These are phyloP conservation scores for Erysiphe pulchra DNA, from an alignment of 2,329 filamentous ascomycete species.

Conservation along the genomic window DNA sequence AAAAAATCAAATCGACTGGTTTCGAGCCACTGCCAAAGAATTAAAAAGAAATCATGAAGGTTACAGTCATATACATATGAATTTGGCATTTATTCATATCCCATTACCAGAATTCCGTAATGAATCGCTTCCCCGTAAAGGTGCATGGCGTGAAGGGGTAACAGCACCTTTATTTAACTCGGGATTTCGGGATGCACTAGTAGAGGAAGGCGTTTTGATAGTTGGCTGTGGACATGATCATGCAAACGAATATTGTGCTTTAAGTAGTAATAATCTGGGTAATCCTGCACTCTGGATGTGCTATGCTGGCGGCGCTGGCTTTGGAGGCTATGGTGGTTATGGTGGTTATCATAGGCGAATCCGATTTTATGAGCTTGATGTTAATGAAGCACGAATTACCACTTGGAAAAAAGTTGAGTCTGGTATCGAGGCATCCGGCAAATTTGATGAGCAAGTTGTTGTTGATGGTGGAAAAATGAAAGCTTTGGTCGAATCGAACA, in stretches of 20 bases:
- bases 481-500: neutral
- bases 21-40: conserved; percentile 47
- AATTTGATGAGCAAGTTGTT: conserved; percentile 37
- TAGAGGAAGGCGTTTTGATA: conserved; percentile 63
- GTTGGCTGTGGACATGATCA: conserved; percentile 91
- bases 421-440: conserved; percentile 17
- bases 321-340: conserved; percentile 88
- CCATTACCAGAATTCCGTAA: conserved; percentile 71
- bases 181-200: conserved; percentile 72
- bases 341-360: conserved; percentile 61
- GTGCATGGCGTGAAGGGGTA: conserved; percentile 56
- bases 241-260: conserved; percentile 84
- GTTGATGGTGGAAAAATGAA: conserved; percentile 29
- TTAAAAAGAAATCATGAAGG: conserved; percentile 55
- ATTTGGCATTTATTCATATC: conserved; percentile 94
- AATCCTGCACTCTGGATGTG: conserved; percentile 86
- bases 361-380: conserved; percentile 78
- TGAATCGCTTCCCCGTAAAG: conserved; percentile 31
- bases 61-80: conserved; percentile 81
- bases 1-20: conserved; percentile 83
- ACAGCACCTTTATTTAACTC: conserved; percentile 80
- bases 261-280: conserved; percentile 19
- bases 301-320: conserved; percentile 75
- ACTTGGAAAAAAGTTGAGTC: conserved; percentile 82
- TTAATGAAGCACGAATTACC: conserved; percentile 63